phyloP scores from a whole-genome alignment of 1,284 basidiomycete species.

The Xerocomus nothofagi region DNA sequence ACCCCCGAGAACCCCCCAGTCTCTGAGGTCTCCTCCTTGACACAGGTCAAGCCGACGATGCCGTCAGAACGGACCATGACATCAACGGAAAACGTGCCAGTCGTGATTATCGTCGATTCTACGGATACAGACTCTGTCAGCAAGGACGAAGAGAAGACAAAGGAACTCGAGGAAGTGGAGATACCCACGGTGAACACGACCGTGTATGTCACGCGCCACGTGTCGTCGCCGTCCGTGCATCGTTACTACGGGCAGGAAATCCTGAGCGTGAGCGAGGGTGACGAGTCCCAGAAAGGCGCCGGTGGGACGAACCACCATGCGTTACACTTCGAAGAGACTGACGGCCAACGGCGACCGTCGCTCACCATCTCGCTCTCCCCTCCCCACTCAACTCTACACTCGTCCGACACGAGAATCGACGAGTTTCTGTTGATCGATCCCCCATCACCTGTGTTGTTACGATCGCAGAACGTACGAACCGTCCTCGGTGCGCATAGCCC shows the following conservation, averaged over 20 bases:
- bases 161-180: background rate
- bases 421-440: conserved; percentile 25
- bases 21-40: background rate
- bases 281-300: conserved; percentile 1
- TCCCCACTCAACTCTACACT: conserved; percentile 15
- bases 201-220: conserved; percentile 21
- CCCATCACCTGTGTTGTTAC: conserved; percentile 1
- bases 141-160: conserved; percentile 9
- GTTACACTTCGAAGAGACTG: too few relatives aligned
- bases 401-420: conserved; percentile 22
- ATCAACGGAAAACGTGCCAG: conserved; percentile 18
- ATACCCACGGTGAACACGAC: conserved; percentile 8
- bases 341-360: conserved; percentile 15
- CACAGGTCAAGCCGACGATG: background rate
- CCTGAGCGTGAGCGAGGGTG: background rate
- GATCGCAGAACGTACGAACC: conserved; percentile 11
- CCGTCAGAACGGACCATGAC: background rate
- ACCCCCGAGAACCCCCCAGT: too few relatives aligned
- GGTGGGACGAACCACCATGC: too few relatives aligned
- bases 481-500: conserved; percentile 4
- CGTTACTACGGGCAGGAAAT: conserved; percentile 21
- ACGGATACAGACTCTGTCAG: background rate
- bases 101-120: conserved; percentile 22
- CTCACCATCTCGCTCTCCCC: conserved; percentile 17
- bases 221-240: conserved; percentile 19